These are phyloP conservation scores for Paramyrothecium sp. DNA, from an alignment of 2,329 filamentous ascomycete species.

Conservation along the genomic window DNA sequence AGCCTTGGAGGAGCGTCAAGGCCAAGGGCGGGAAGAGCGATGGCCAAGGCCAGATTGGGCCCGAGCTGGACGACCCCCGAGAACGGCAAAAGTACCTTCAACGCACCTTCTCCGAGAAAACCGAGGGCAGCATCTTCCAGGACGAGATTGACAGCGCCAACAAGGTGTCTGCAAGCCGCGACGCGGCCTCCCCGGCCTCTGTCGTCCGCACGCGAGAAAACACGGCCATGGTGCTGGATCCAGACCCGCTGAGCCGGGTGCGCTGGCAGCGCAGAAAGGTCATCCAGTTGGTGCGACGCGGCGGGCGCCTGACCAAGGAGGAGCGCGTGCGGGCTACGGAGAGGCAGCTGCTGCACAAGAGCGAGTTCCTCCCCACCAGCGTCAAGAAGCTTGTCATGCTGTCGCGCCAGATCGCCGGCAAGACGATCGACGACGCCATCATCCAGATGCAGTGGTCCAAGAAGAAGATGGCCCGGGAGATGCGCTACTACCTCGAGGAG, in stretches of 20 bases:
- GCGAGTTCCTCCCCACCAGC: slow-evolving; percentile 75
- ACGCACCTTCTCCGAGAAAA: slow-evolving; percentile 36
- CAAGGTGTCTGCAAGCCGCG: slow-evolving; percentile 9
- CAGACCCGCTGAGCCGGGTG: slow-evolving; percentile 67
- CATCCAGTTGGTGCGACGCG: slow-evolving; percentile 68
- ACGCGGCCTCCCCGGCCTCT: slow-evolving; percentile 7
- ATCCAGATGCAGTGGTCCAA: slow-evolving; percentile 93
- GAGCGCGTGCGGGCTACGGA: slow-evolving; percentile 67
- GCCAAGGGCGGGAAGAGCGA: slow-evolving; percentile 25
- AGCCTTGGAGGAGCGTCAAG: slow-evolving; percentile 26
- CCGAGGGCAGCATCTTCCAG: slow-evolving; percentile 62
- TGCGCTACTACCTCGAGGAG: slow-evolving; percentile 75
- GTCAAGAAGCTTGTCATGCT: slow-evolving; percentile 89
- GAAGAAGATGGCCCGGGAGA: slow-evolving; percentile 85
- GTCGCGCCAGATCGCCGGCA: slow-evolving; percentile 85
- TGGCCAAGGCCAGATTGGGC: slow-evolving; percentile 19
- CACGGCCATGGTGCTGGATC: slow-evolving; percentile 68
- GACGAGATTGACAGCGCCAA: slow-evolving; percentile 47
- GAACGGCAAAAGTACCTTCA: slow-evolving; percentile 40
- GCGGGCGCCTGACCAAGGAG: slow-evolving; percentile 51
- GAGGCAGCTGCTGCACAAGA: slow-evolving; percentile 56
- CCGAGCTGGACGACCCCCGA: slow-evolving; percentile 40
- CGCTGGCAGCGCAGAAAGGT: slow-evolving; percentile 85
- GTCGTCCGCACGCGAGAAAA: slow-evolving; percentile 35
- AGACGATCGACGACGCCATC: slow-evolving; percentile 91